phyloP scores from a whole-genome alignment of 768 basidiomycete genomes.

The Rhizopogon vesiculosus region DNA sequence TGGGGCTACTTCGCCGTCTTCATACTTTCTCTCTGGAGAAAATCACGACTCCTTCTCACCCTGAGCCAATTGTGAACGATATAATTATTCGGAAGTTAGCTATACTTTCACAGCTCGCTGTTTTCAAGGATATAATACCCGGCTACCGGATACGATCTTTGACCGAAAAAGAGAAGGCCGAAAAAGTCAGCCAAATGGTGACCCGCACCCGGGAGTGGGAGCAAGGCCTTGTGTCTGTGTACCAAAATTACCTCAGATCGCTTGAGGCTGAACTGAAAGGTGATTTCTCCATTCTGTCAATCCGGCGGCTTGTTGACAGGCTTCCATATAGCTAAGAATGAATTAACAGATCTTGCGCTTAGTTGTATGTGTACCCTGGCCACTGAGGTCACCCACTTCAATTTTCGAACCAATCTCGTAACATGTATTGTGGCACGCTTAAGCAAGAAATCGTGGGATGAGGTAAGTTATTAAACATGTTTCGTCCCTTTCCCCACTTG shows the following conservation, averaged over 20 bases:
- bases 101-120: conserved; percentile 84
- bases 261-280: conserved; percentile 89
- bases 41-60: conserved; percentile 64
- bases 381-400: conserved; percentile 88
- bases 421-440: conserved; percentile 77
- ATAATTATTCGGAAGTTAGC: conserved; percentile 81
- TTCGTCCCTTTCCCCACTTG: conserved; percentile 7
- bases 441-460: conserved; percentile 86
- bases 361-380: conserved; percentile 87
- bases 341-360: conserved; percentile 64
- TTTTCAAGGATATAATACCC: conserved; percentile 95
- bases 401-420: conserved; percentile 92
- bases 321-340: conserved; percentile 49
- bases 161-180: conserved; percentile 85
- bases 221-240: conserved; percentile 83
- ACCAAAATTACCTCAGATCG: conserved; percentile 83
- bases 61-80: conserved; percentile 75
- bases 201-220: conserved; percentile 90
- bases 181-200: conserved; percentile 94
- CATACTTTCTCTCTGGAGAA: conserved; percentile 83
- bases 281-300: conserved; percentile 4
- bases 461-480: conserved; percentile 43
- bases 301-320: conserved; percentile 3
- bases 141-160: conserved; percentile 92
- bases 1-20: conserved; percentile 83